Conservation (phyloP, 495 filamentous ascomycete species). For the Talaromyces adpressus region DNA sequence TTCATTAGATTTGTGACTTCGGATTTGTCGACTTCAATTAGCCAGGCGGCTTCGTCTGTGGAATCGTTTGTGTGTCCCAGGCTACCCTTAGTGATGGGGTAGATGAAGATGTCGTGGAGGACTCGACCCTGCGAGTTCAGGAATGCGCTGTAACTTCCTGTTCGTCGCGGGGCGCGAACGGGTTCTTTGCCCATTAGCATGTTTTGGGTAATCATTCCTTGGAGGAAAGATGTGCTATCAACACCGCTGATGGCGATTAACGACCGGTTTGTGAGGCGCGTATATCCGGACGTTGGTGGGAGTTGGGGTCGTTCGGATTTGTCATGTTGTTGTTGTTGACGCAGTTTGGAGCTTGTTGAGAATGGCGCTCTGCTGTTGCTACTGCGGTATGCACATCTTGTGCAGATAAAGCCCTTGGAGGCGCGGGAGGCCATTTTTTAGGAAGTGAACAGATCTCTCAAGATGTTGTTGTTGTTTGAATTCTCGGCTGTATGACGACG, state of each 20-base stretch:
- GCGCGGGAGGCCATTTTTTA: conserved; percentile 28
- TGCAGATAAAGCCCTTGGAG: conserved; percentile 19
- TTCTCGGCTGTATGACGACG: background rate
- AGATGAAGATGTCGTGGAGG: conserved; percentile 85
- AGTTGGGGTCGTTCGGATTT: conserved; percentile 17
- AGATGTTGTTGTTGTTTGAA: background rate
- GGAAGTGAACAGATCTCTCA: background rate
- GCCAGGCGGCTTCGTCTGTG: conserved; percentile 48
- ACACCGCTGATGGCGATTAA: conserved; percentile 71
- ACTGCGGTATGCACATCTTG: conserved; percentile 15
- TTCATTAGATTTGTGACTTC: conserved; percentile 53
- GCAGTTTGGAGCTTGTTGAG: conserved; percentile 20
- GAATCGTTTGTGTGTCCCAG: background rate
- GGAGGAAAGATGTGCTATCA: conserved; percentile 77
- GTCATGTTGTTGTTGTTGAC: conserved; percentile 12
- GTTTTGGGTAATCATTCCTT: conserved; percentile 77
- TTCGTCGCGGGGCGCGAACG: conserved; percentile 21
- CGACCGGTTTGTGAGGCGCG: conserved; percentile 58
- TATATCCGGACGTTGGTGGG: conserved; percentile 34
- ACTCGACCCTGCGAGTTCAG: conserved; percentile 79
- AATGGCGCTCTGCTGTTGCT: conserved; percentile 18
- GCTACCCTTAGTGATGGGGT: conserved; percentile 44
- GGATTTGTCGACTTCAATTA: conserved; percentile 73
- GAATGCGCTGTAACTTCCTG: conserved; percentile 70
- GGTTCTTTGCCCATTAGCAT: conserved; percentile 45